phyloP scores from a whole-genome alignment of 805 yeast species.

The Saccharomycopsis olivae region DNA sequence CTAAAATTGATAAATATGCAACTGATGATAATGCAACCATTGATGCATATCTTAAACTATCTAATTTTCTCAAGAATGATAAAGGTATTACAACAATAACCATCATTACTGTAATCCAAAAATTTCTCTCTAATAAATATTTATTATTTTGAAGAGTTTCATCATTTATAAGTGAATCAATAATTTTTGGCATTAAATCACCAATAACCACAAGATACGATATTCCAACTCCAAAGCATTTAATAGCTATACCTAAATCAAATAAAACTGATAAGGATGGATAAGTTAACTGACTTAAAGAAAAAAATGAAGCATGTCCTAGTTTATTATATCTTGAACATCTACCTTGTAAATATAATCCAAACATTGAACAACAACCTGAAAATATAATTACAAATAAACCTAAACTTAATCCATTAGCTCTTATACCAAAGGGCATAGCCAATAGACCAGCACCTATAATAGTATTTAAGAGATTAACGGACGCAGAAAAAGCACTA shows the following conservation, averaged over 20 bases:
- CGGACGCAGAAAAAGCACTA: constrained; percentile 34
- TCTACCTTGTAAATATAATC: constrained; percentile 52
- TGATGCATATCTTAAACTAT: constrained; percentile 79
- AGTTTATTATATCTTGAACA: constrained; percentile 39
- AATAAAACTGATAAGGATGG: constrained; percentile 51
- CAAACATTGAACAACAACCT: constrained; percentile 42
- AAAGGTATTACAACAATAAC: constrained; percentile 34
- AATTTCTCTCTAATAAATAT: constrained; percentile 31
- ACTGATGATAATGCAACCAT: constrained; percentile 75
- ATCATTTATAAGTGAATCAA: constrained; percentile 23
- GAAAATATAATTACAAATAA: constrained; percentile 30
- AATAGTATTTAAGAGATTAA: constrained; percentile 46
- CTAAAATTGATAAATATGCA: constrained; percentile 62
- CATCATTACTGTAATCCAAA: constrained; percentile 58
- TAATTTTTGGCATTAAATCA: constrained; percentile 55
- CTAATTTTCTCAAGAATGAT: constrained; percentile 64
- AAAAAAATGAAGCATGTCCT: constrained; percentile 59
- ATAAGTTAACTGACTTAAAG: constrained; percentile 47
- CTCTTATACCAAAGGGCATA: constrained; percentile 55
- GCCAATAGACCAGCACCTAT: constrained; percentile 59
- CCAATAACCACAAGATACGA: constrained; percentile 63
- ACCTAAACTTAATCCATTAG: constrained; percentile 38
- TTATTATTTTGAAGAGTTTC: constrained; percentile 19
- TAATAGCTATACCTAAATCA: constrained; percentile 59
- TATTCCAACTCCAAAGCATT: constrained; percentile 63